Evolutionary conservation across 208 protist genomes (phyloP).

Genomic region (Trypanosoma vivax): DNA sequence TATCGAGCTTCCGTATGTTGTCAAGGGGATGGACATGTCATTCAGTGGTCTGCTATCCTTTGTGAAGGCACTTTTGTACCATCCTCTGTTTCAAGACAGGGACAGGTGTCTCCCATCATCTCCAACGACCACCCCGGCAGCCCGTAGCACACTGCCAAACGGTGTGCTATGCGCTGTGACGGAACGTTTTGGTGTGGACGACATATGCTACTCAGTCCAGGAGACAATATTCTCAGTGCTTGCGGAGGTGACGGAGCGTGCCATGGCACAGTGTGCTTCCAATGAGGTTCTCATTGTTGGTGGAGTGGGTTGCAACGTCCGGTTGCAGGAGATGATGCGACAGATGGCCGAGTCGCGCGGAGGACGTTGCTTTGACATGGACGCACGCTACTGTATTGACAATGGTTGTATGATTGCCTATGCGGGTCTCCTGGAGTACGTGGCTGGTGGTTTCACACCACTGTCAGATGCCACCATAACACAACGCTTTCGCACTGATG

Average conservation of each 20-base stretch:
- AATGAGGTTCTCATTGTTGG: constrained; percentile 98
- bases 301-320: constrained; percentile 98
- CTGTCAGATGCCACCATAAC: constrained; percentile 69
- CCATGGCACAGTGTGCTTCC: constrained; percentile 96
- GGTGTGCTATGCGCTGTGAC: constrained; percentile 26
- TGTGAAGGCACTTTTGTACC: constrained; percentile 67
- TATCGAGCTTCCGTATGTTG: constrained; percentile 95
- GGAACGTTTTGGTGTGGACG: constrained; percentile 83
- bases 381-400: constrained; percentile 99
- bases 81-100: constrained; percentile 57
- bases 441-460: constrained; percentile 70
- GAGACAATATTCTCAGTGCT: constrained; percentile 99
- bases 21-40: constrained; percentile 97
- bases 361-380: constrained; percentile 90
- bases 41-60: constrained; percentile 94
- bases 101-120: constrained; percentile 16
- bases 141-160: constrained; percentile 15
- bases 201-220: constrained; percentile 98
- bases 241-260: constrained; percentile 98
- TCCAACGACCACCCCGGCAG: not conserved
- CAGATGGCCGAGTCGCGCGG: constrained; percentile 88
- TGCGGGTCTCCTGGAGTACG: constrained; percentile 90
- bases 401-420: constrained; percentile 99
- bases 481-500: constrained; percentile 93
- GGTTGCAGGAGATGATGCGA: constrained; percentile 96